Base-by-base conservation (phyloP, 2,329 filamentous ascomycete genomes). In the Trichoderma koningii region DNA sequence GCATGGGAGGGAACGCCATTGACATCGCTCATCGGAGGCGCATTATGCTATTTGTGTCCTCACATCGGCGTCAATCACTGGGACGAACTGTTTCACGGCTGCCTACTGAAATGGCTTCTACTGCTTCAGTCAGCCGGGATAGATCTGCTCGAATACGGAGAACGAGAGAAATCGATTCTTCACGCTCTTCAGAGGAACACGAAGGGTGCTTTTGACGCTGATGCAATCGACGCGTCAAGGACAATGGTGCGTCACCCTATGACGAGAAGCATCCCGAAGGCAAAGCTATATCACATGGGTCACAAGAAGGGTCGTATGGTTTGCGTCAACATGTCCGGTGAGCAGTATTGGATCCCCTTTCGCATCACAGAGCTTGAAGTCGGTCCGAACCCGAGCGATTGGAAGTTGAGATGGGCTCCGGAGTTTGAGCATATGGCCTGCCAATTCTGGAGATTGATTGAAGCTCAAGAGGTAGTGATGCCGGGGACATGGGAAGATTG, bases 381-480 rank as follows among this genome's bases (percentile, higher is more conserved):
- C 44, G 73, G 73, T 0, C 44, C 65, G 0, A 5, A 21, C 0
- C 56, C 59, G 0, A 1, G 1, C 0, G 71, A 75, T 38, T 75
- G 73, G 73, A 12, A 47, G 1, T n/a, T 75, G 0, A 2, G 45
- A 28, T 75, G 73, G 73, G 70, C 26, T 0, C 66, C 68, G 0
- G 73, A 75, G 50, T 73, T 69, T 53, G 73, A 74, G 23, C 68
- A 48, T 15, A 70, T 72, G 68, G 73, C 73, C 0, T 50, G 23
- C 1, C 52, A 75, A 15, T 75, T 75, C 9, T 75, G 73, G 73
- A 44, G 3, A 14, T 21, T 63, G 50, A 7, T 73, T 2, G 70
- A 72, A 10, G 59, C 48, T 2, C 55, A 67, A 5, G 15, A 17
- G 2, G 1, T 9, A 0, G 7, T 17, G 0, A 73, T 75, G 70